These are phyloP conservation scores for Syzygium oleosum DNA, from an alignment of 345 rosid genomes.

Conservation along the genomic window DNA sequence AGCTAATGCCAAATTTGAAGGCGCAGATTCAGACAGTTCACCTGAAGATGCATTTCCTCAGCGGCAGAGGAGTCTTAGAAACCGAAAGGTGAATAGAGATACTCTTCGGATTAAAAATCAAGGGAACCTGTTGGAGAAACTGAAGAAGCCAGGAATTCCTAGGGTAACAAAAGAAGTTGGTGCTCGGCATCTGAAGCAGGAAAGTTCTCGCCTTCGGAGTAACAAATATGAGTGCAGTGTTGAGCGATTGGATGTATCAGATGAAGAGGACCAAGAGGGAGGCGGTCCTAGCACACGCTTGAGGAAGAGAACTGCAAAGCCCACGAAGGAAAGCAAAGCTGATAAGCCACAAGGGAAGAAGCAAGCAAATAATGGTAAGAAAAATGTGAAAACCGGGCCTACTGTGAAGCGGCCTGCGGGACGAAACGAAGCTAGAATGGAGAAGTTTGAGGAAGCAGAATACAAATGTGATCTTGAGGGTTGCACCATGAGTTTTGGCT, in stretches of 20 bases:
- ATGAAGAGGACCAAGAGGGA: constrained; percentile 27
- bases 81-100: constrained; percentile 20
- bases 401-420: neutral
- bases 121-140: neutral
- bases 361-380: constrained; percentile 23
- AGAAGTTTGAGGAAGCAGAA: constrained; percentile 40
- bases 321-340: constrained; percentile 20
- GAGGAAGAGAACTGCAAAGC: constrained; percentile 49
- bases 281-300: constrained; percentile 80
- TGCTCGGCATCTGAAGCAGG: constrained; percentile 24
- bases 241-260: constrained; percentile 9
- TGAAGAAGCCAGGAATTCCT: constrained; percentile 14
- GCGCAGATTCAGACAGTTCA: constrained; percentile 20
- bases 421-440: constrained; percentile 4
- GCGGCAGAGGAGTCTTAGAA: constrained; percentile 35
- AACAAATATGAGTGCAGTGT: constrained; percentile 18
- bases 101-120: neutral
- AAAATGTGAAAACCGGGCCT: constrained; percentile 19
- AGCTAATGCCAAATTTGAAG: constrained; percentile 12
- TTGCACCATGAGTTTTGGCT: constrained; percentile 71
- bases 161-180: constrained; percentile 12
- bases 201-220: constrained; percentile 12
- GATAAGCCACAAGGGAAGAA: constrained; percentile 42
- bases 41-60: constrained; percentile 14
- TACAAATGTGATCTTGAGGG: constrained; percentile 86